Percentiles rank a stretch among this genome's conserved stretches.
Conservation (phyloP, 352 stramenopile species). For the Globisporangium echinulatum region DNA sequence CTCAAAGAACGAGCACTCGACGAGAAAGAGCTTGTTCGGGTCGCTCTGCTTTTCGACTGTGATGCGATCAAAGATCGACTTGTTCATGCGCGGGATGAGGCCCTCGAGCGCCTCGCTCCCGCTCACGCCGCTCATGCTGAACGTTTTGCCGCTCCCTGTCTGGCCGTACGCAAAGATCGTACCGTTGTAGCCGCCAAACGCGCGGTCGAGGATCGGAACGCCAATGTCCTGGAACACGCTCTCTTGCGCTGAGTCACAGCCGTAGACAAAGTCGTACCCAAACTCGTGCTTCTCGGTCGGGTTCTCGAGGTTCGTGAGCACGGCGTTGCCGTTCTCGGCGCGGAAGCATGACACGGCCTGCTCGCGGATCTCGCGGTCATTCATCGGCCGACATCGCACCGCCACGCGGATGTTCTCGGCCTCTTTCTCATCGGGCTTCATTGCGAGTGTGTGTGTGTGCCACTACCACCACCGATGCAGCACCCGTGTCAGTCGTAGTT, state of each 20-base stretch:
- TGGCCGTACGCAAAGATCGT: slow-evolving; percentile 90
- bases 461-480: too few species aligned
- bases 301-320: slow-evolving; percentile 83
- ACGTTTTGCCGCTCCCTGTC: slow-evolving; percentile 84
- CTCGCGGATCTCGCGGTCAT: slow-evolving; percentile 77
- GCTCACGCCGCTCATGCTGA: slow-evolving; percentile 81
- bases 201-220: slow-evolving; percentile 66
- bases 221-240: slow-evolving; percentile 79
- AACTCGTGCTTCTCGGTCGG: slow-evolving; percentile 78
- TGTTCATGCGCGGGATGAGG: slow-evolving; percentile 90
- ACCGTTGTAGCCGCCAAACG: slow-evolving; percentile 84
- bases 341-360: slow-evolving; percentile 69
- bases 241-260: slow-evolving; percentile 63
- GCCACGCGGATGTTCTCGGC: slow-evolving; percentile 90
- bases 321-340: slow-evolving; percentile 60
- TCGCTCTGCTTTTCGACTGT: slow-evolving; percentile 48
- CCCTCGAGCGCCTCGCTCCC: slow-evolving; percentile 61
- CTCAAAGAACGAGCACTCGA: slow-evolving; percentile 93
- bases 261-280: slow-evolving; percentile 87
- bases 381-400: slow-evolving; percentile 90
- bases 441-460: slow-evolving; percentile 9
- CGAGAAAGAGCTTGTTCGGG: slow-evolving; percentile 80
- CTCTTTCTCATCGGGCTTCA: slow-evolving; percentile 78
- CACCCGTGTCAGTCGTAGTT: too few species aligned
- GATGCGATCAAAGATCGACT: slow-evolving; percentile 86